Percentiles rank a stretch among this genome's conserved stretches.
These are phyloP conservation scores for Marsdenia floribunda DNA, from an alignment of 257 asterid species.

Conservation along the genomic window DNA sequence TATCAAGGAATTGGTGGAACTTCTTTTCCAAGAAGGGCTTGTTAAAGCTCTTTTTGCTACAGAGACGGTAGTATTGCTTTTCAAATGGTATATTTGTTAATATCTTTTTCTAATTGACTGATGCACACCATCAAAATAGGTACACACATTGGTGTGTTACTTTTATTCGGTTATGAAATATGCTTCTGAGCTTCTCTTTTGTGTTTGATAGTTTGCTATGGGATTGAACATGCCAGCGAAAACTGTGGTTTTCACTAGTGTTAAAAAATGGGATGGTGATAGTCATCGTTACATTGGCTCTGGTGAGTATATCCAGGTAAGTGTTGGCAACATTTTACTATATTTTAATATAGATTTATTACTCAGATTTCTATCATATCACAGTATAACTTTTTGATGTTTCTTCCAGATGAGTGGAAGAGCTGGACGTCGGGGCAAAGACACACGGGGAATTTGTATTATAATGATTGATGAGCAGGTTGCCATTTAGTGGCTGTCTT, in stretches of 20 bases:
- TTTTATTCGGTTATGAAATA: background rate
- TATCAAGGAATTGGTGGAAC: slow-evolving; percentile 93
- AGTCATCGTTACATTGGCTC: slow-evolving; percentile 95
- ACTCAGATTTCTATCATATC: slow-evolving; percentile 13
- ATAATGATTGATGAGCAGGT: slow-evolving; percentile 97
- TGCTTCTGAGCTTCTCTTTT: slow-evolving; percentile 19
- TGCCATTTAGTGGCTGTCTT: background rate
- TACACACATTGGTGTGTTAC: background rate
- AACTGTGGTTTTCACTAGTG: slow-evolving; percentile 93
- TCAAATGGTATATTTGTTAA: background rate
- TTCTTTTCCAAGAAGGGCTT: slow-evolving; percentile 98
- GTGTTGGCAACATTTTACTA: slow-evolving; percentile 18
- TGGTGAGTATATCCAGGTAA: slow-evolving; percentile 98
- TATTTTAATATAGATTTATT: slow-evolving; percentile 1
- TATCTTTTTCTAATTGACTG: background rate
- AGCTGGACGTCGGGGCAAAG: slow-evolving; percentile 99
- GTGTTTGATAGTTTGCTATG: slow-evolving; percentile 73
- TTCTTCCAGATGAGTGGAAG: slow-evolving; percentile 92
- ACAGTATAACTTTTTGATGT: slow-evolving; percentile 19
- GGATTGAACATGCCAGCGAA: slow-evolving; percentile 99
- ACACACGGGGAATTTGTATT: slow-evolving; percentile 88
- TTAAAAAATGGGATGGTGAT: slow-evolving; percentile 96
- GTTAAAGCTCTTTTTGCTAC: slow-evolving; percentile 97
- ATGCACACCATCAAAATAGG: background rate
- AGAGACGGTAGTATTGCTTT: slow-evolving; percentile 64